These are phyloP conservation scores for Calonectria pseudoturangicola DNA, from an alignment of 2,329 filamentous ascomycete genomes.

Conservation along the genomic window DNA sequence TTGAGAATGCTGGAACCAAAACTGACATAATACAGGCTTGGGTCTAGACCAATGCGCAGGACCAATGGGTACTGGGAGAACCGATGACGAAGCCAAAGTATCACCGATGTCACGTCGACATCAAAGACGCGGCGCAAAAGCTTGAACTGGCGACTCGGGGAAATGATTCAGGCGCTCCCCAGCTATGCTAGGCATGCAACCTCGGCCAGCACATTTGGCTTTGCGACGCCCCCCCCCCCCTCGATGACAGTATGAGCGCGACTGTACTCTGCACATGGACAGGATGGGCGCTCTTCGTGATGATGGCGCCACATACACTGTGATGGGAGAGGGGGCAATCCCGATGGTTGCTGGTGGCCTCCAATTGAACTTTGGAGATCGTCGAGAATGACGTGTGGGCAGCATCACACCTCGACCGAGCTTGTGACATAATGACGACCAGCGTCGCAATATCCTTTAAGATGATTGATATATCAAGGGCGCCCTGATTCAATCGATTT, in stretches of 20 bases:
- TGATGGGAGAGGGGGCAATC: conserved; percentile 50
- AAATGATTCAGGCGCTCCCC: conserved; percentile 1
- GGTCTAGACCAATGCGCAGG: neutral
- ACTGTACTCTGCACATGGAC: neutral
- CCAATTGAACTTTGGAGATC: conserved; percentile 45
- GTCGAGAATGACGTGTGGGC: conserved; percentile 50
- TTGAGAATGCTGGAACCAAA: neutral
- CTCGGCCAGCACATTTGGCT: neutral
- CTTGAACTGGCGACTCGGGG: conserved; percentile 15
- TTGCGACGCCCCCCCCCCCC: neutral
- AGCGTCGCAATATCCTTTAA: conserved; percentile 2
- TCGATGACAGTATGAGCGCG: neutral
- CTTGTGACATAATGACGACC: conserved; percentile 48
- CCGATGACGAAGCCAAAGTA: conserved; percentile 11
- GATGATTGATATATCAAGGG: conserved; percentile 47
- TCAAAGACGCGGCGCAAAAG: conserved; percentile 7
- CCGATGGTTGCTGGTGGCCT: conserved; percentile 43
- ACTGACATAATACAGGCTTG: conserved; percentile 24
- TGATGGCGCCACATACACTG: conserved; percentile 48
- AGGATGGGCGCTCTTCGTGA: neutral
- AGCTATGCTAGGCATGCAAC: neutral
- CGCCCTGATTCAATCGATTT: neutral
- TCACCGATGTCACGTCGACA: conserved; percentile 20
- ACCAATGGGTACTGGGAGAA: neutral
- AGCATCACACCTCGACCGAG: conserved; percentile 49